Evolutionary conservation across 2,329 filamentous ascomycete species (phyloP), one percentile per base, ranked within the genome.

Genomic region (Botryotinia globosa): DNA sequence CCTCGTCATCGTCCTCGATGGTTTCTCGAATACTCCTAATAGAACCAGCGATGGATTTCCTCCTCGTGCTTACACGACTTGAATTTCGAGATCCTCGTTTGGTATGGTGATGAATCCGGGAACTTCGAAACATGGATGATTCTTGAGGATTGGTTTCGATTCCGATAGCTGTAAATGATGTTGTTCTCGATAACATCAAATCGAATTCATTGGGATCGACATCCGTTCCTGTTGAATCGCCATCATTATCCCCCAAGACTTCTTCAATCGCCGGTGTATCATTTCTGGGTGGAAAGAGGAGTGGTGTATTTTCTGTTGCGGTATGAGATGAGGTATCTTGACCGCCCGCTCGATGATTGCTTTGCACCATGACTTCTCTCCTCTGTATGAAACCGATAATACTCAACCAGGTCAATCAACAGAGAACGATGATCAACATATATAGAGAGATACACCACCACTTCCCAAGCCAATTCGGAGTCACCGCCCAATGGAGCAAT

Each of bases 221-320:
- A 14, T 80, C 78, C 0, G 44, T 89, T 77, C 85, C 88, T 79
- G 80, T 16, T n/a, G 68, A 63, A 39, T 73, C 62, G 2, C 18
- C 54, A 25, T 77, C 76, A 25, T 78, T 75, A 12, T 74, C 74
- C 20, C 37, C 32, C 62, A 59, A 59, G 12, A 29, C 18, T 37
- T 29, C 62, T 14, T 44, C 69, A 44, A 73, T 72, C 64, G 29
- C 66, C 37, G 6, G 72, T 45, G 25, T 78, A 71, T n/a, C 29
- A 3, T 45, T 59, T 32, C 48, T 51, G 18, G 76, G 71, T 37
- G 74, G 69, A 22, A 76, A 75, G 20, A 73, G 37, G 2, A 73
- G 61, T 12, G 72, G 51, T 16, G 72, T 73, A 20, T 61, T 54
- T 51, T 73, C 72, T 29, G 37, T 71, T 7, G 59, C 71, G n/a